Base-by-base conservation (phyloP, 2,329 filamentous ascomycete genomes). In the Fusarium sarcochroum region DNA sequence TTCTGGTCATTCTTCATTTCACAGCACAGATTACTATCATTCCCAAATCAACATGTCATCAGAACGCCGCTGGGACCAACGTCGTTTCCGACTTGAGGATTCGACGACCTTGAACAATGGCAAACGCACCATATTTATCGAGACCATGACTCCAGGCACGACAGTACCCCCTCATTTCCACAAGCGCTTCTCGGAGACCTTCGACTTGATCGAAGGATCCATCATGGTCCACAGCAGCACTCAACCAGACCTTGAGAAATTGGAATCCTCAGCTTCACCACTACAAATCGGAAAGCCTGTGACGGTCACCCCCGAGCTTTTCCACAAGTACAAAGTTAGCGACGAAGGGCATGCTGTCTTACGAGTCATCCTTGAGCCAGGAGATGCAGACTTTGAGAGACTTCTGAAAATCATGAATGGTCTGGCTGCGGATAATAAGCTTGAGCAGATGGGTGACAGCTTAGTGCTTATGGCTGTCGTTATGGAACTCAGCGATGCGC, bases 31-130 rank as follows among this genome's bases (percentile, higher is more conserved):
- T 30, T 30, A 11, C 27, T 30, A 13, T 30, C 10, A 30, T 30
- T 30, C 2, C 1, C 10, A 3, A 4, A 30, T 18, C 3, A 41
- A 7, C 1, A 58, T 58, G 55, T 58, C 55, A 9, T 55, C 49
- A 18, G 55, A 58, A 35, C 55, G 55, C 14, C 55, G 55, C 8
- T 58, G 55, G 55, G 55, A 58, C 3, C 40, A 58, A 46, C 55
- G 55, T 10, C 55, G 55, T 18, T 58, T 58, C 25, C 40, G 34
- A 5, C 55, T 58, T 4, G 49, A 58, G 6, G 55, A 55, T 18
- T 58, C 55, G 2, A 46, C 49, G 4, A 21, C 49, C 3, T 40
- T 58, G 15, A 58, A 58, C 14, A 14, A 58, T 10, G 49, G 55
- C 17, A 56, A 55, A n/a, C 55, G 55, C 4, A 55, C 55, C 1